Conservation (phyloP, 208 protist species). For the Trypanosoma conorhini region DNA sequence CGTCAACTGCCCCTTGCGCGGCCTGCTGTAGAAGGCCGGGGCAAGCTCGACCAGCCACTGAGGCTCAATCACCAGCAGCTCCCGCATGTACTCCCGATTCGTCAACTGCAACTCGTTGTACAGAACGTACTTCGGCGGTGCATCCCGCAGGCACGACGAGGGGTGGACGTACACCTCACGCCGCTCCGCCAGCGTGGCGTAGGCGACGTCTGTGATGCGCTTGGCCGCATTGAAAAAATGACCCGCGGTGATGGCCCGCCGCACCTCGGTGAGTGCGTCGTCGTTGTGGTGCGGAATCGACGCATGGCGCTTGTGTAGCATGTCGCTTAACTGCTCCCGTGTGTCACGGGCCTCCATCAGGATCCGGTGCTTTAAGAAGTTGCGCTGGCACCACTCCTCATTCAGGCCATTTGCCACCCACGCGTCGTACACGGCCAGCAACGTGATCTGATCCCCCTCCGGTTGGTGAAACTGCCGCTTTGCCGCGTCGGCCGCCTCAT, state of each 20-base stretch:
- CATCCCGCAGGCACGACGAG: constrained; percentile 79
- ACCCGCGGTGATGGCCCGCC: constrained; percentile 95
- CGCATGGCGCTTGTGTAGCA: constrained; percentile 96
- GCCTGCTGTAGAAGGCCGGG: constrained; percentile 91
- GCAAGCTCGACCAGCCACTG: constrained; percentile 95
- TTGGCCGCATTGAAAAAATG: constrained; percentile 98
- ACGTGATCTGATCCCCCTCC: constrained; percentile 97
- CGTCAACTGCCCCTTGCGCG: constrained; percentile 69
- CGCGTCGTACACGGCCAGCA: constrained; percentile 96
- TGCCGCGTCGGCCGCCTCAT: constrained; percentile 95
- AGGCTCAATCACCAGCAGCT: constrained; percentile 92
- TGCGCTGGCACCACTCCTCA: constrained; percentile 97
- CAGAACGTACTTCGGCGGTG: constrained; percentile 95
- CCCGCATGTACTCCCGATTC: constrained; percentile 98
- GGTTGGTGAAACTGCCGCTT: constrained; percentile 96
- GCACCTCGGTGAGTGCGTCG: constrained; percentile 87
- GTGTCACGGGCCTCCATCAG: constrained; percentile 97
- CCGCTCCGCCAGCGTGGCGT: constrained; percentile 86
- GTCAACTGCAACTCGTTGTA: constrained; percentile 98
- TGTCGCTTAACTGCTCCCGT: constrained; percentile 95
- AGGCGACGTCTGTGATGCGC: constrained; percentile 81
- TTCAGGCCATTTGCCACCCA: constrained; percentile 90
- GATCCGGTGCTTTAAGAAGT: constrained; percentile 98
- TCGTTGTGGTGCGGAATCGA: constrained; percentile 94
- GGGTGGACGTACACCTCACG: constrained; percentile 90